Evolutionary conservation across 768 basidiomycete species (phyloP).

Genomic region (Chalciporus sphaerocephalus): DNA sequence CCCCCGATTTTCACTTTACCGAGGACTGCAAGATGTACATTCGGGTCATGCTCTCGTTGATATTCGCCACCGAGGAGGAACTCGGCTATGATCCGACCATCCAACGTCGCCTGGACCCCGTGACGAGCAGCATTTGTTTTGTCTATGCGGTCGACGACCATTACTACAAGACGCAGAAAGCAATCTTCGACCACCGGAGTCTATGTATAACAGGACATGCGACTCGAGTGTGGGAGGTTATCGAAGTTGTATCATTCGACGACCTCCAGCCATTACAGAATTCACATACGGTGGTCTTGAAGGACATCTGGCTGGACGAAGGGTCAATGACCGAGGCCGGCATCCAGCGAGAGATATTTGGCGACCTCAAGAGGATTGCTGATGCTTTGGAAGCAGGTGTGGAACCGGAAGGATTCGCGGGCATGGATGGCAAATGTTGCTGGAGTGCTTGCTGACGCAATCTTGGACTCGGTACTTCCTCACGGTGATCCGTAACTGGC

Average conservation of each 20-base stretch:
- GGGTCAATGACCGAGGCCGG: too few relatives aligned
- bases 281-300: too few relatives aligned
- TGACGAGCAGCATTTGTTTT: not conserved
- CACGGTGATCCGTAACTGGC: too few relatives aligned
- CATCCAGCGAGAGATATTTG: too few relatives aligned
- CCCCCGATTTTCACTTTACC: not conserved
- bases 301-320: too few relatives aligned
- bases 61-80: not conserved
- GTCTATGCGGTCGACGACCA: not conserved
- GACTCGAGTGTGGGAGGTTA: not conserved
- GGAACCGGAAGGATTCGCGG: too few relatives aligned
- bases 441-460: too few relatives aligned
- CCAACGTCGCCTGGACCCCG: not conserved
- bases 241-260: not conserved
- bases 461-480: too few relatives aligned
- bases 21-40: not conserved
- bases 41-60: not conserved
- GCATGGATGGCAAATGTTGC: too few relatives aligned
- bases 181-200: not conserved
- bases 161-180: conserved; percentile 2
- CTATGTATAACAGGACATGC: conserved; percentile 1
- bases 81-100: not conserved
- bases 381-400: too few relatives aligned
- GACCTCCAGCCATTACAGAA: not conserved
- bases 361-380: too few relatives aligned